Evolutionary conservation across 2,329 filamentous ascomycete species (phyloP).

Genomic region (Fusarium devonianum): DNA sequence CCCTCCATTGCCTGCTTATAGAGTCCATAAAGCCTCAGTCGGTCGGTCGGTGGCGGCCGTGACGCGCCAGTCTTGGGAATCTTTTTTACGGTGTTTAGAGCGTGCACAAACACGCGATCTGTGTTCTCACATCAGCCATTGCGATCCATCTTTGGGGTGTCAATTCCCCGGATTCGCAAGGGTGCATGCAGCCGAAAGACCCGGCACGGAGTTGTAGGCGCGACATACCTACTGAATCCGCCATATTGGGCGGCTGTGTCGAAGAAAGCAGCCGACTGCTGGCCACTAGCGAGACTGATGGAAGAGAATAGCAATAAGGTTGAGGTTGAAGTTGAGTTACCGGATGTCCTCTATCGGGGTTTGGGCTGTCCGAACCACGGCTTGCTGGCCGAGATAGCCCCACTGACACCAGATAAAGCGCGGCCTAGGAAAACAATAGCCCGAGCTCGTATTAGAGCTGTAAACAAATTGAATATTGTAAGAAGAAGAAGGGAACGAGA

Average conservation of each 20-base stretch:
- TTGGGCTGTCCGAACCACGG: conserved; percentile 40
- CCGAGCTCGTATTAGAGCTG: background rate
- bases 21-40: conserved; percentile 92
- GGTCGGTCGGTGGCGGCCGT: conserved; percentile 83
- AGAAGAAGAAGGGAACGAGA: conserved; percentile 11
- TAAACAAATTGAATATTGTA: conserved; percentile 5
- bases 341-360: conserved; percentile 38
- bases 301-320: conserved; percentile 26
- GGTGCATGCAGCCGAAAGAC: conserved; percentile 1
- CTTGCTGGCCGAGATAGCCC: conserved; percentile 41
- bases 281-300: conserved; percentile 24
- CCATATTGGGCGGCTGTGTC: conserved; percentile 34
- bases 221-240: conserved; percentile 43
- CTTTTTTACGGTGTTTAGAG: conserved; percentile 97
- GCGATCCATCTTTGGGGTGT: background rate
- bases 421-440: conserved; percentile 11
- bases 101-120: conserved; percentile 99
- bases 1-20: conserved; percentile 99
- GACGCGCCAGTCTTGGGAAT: conserved; percentile 92
- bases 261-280: conserved; percentile 23
- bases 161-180: background rate
- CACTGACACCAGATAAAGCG: conserved; percentile 22
- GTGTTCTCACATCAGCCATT: conserved; percentile 32
- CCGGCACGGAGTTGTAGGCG: background rate
- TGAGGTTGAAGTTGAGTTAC: conserved; percentile 24